Percentiles rank a stretch among this genome's conserved stretches.
Evolutionary conservation across 192 early-diverging fungal genomes (phyloP).

Genomic region (Phlyctochytrium arcticum): DNA sequence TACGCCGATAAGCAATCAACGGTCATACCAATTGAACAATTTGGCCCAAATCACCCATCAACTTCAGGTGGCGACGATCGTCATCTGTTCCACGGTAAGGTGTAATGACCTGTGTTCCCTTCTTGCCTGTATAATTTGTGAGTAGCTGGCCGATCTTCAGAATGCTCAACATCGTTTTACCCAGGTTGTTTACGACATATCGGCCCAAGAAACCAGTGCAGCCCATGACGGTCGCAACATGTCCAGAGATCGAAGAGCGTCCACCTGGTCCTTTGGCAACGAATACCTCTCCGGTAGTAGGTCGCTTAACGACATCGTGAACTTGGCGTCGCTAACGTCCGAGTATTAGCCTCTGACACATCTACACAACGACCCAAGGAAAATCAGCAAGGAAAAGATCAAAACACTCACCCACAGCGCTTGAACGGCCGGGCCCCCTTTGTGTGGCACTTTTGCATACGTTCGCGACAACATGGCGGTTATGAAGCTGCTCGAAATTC

Average conservation of each 20-base stretch:
- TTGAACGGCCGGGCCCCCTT: too few relatives aligned
- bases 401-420: too few relatives aligned
- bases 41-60: slow-evolving; percentile 93
- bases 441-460: too few relatives aligned
- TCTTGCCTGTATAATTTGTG: slow-evolving; percentile 63
- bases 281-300: slow-evolving; percentile 17
- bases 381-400: too few relatives aligned
- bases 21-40: slow-evolving; percentile 69
- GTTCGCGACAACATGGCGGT: too few relatives aligned
- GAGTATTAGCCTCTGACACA: too few relatives aligned
- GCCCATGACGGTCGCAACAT: slow-evolving; percentile 91
- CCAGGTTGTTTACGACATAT: slow-evolving; percentile 88
- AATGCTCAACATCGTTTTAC: slow-evolving; percentile 33
- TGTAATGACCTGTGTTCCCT: slow-evolving; percentile 86
- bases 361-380: too few relatives aligned
- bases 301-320: slow-evolving; percentile 21
- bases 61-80: slow-evolving; percentile 79
- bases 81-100: slow-evolving; percentile 87
- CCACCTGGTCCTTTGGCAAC: slow-evolving; percentile 37
- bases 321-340: slow-evolving; percentile 8
- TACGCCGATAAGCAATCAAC: not conserved
- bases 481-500: too few relatives aligned
- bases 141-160: not conserved
- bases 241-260: slow-evolving; percentile 51
- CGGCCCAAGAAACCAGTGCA: slow-evolving; percentile 94